phyloP scores from a whole-genome alignment of 768 basidiomycete species.

The Tubosaeta sp. region DNA sequence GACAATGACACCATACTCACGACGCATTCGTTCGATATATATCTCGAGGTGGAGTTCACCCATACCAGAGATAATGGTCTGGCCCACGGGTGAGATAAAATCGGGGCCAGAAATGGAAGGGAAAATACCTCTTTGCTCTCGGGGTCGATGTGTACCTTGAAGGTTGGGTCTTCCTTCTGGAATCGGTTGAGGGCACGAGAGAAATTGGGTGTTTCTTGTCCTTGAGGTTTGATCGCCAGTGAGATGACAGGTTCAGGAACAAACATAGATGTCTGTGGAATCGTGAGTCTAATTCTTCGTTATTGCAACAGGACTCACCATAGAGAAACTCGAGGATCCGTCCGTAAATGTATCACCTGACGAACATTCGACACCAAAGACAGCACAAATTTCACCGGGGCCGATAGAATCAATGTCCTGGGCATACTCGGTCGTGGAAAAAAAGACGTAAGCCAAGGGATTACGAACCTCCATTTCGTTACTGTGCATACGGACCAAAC shows the following conservation, averaged over 20 bases:
- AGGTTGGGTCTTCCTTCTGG: slow-evolving; percentile 98
- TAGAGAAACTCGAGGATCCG: slow-evolving; percentile 82
- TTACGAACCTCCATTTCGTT: slow-evolving; percentile 93
- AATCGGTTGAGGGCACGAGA: slow-evolving; percentile 95
- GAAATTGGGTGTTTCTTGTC: slow-evolving; percentile 93
- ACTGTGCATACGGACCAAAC: slow-evolving; percentile 95
- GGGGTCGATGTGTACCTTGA: slow-evolving; percentile 91
- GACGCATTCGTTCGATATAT: slow-evolving; percentile 97
- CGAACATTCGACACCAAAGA: slow-evolving; percentile 98
- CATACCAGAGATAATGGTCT: slow-evolving; percentile 99
- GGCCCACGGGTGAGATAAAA: slow-evolving; percentile 1
- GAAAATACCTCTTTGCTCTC: slow-evolving; percentile 84
- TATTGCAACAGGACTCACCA: slow-evolving; percentile 51
- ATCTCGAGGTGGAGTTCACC: slow-evolving; percentile 98
- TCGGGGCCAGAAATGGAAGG: neutral
- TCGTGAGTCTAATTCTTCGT: neutral
- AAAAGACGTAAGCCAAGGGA: neutral
- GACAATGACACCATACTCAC: slow-evolving; percentile 94
- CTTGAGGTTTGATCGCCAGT: slow-evolving; percentile 86
- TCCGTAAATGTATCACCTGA: slow-evolving; percentile 98
- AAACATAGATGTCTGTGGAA: slow-evolving; percentile 86
- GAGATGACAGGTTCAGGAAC: slow-evolving; percentile 99
- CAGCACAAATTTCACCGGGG: slow-evolving; percentile 98
- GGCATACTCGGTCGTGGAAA: neutral
- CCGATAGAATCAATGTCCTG: slow-evolving; percentile 92